Conservation (phyloP, 805 yeast species). For the Saccharomycopsis babjevae region DNA sequence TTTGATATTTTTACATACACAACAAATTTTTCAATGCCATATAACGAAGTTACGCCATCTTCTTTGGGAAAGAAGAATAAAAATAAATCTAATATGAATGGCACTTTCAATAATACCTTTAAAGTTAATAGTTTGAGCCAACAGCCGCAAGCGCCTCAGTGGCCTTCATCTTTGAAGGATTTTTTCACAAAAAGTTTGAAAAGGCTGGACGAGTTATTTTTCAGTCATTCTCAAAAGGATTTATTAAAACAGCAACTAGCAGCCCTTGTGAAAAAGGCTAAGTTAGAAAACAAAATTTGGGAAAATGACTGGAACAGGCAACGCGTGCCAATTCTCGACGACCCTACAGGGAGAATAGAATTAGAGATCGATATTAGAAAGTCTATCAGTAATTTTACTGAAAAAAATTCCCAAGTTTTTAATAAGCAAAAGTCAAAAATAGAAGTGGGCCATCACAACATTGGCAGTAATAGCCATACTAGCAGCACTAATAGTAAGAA, state of each 20-base stretch:
- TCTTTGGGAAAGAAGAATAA: background rate
- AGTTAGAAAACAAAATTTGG: slow-evolving; percentile 33
- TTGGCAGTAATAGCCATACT: background rate
- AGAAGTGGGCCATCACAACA: background rate
- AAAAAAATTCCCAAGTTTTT: background rate
- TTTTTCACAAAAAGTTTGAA: slow-evolving; percentile 42
- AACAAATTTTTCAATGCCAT: background rate
- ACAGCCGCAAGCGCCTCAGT: background rate
- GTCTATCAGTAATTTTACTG: background rate
- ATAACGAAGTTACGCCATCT: slow-evolving; percentile 9
- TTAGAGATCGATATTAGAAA: background rate
- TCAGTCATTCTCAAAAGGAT: slow-evolving; percentile 25
- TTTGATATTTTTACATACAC: background rate
- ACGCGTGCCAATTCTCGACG: slow-evolving; percentile 36
- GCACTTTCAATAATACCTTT: background rate
- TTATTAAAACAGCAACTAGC: slow-evolving; percentile 42
- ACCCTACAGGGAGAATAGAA: slow-evolving; percentile 6
- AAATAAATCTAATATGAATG: background rate
- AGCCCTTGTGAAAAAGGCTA: slow-evolving; percentile 38
- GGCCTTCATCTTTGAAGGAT: slow-evolving; percentile 19
- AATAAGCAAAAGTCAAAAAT: slow-evolving; percentile 11
- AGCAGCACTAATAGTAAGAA: background rate
- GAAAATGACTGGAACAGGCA: slow-evolving; percentile 45
- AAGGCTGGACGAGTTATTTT: slow-evolving; percentile 29
- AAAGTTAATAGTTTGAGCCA: background rate